These are phyloP conservation scores for Globisporangium lucens DNA, from an alignment of 352 stramenopile species.

Conservation along the genomic window DNA sequence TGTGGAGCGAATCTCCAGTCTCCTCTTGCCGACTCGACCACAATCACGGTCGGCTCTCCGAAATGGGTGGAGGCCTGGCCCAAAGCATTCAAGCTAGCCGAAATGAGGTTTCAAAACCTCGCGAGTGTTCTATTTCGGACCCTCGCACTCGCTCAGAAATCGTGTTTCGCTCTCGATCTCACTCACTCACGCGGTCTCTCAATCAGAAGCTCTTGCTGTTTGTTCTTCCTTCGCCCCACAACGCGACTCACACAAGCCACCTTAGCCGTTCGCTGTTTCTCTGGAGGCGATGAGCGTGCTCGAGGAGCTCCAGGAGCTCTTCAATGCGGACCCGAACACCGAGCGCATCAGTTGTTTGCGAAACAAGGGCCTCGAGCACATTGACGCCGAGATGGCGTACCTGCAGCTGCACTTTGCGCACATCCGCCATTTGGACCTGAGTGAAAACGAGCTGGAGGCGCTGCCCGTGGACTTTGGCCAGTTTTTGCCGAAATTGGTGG, in stretches of 20 bases:
- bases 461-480: slow-evolving; percentile 39
- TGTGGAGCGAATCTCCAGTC: too few relatives aligned
- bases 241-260: too few relatives aligned
- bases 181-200: too few relatives aligned
- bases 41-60: neutral
- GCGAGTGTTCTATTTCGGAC: too few relatives aligned
- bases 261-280: too few relatives aligned
- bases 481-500: slow-evolving; percentile 47
- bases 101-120: neutral
- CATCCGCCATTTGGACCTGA: slow-evolving; percentile 56
- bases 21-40: neutral
- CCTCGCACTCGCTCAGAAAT: too few relatives aligned
- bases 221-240: too few relatives aligned
- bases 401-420: slow-evolving; percentile 38
- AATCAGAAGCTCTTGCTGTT: too few relatives aligned
- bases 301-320: slow-evolving; percentile 50
- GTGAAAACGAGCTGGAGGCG: slow-evolving; percentile 41
- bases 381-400: slow-evolving; percentile 37
- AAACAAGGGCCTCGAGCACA: slow-evolving; percentile 26
- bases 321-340: slow-evolving; percentile 23
- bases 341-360: slow-evolving; percentile 49
- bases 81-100: too few relatives aligned
- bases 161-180: too few relatives aligned
- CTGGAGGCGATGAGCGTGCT: slow-evolving; percentile 29
- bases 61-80: neutral